phyloP scores from a whole-genome alignment of 805 yeast species.

The Candida qinlingensis region DNA sequence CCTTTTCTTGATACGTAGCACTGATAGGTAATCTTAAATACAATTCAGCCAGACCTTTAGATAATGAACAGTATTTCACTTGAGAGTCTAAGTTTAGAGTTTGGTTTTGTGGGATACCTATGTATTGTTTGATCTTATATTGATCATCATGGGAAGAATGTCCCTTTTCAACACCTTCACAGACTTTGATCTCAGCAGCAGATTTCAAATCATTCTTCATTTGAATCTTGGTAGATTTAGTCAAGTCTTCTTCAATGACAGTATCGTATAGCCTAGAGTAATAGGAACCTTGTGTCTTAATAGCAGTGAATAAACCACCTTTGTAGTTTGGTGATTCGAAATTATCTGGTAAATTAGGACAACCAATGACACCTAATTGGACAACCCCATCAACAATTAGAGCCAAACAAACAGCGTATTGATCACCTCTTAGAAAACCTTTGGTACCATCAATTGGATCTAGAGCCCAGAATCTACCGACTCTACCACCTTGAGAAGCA shows the following conservation, averaged over 20 bases:
- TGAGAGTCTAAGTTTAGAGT: slow-evolving; percentile 89
- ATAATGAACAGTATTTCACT: slow-evolving; percentile 88
- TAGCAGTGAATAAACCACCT: slow-evolving; percentile 77
- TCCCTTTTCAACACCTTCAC: slow-evolving; percentile 93
- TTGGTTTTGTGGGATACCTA: slow-evolving; percentile 54
- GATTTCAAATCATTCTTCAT: slow-evolving; percentile 45
- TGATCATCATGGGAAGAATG: slow-evolving; percentile 93
- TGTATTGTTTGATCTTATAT: slow-evolving; percentile 56
- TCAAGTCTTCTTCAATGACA: slow-evolving; percentile 34
- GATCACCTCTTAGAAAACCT: slow-evolving; percentile 94
- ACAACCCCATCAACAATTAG: slow-evolving; percentile 81
- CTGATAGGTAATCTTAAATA: slow-evolving; percentile 84
- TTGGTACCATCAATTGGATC: slow-evolving; percentile 99
- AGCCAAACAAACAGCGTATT: slow-evolving; percentile 93
- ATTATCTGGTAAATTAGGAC: slow-evolving; percentile 74
- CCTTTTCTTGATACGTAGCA: slow-evolving; percentile 78
- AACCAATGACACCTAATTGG: slow-evolving; percentile 89
- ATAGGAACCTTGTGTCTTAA: slow-evolving; percentile 62
- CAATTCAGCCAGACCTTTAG: slow-evolving; percentile 89
- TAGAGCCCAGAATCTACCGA: slow-evolving; percentile 90
- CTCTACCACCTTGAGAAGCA: slow-evolving; percentile 67
- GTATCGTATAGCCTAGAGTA: slow-evolving; percentile 30
- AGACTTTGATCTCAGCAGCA: slow-evolving; percentile 54
- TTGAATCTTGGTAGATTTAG: slow-evolving; percentile 30
- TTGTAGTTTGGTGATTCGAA: slow-evolving; percentile 31